A percentile compares a stretch with the other conserved stretches of the same genome.
Conservation (phyloP, 176 grass and related monocot species). For the Chloris gayana region DNA sequence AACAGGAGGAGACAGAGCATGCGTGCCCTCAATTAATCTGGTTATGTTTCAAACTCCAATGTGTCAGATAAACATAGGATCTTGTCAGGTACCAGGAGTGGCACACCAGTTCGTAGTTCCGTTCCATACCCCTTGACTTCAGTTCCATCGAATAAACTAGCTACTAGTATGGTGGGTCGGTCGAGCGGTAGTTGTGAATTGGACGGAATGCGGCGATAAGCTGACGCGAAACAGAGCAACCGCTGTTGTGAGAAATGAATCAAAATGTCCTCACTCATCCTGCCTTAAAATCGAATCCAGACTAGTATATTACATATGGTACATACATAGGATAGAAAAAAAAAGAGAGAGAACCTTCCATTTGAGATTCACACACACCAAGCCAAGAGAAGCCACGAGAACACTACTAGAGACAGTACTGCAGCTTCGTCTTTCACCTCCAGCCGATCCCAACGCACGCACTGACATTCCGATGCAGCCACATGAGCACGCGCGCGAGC, state of each 20-base stretch:
- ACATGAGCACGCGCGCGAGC: not conserved
- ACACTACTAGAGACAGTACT: constrained; percentile 19
- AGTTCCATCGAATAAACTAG: not conserved
- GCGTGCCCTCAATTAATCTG: no score
- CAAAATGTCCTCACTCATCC: constrained; percentile 33
- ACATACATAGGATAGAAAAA: constrained; percentile 44
- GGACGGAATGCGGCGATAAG: not conserved
- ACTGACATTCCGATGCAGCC: not conserved
- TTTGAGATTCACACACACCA: constrained; percentile 37
- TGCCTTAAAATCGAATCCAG: constrained; percentile 31
- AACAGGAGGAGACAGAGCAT: no score
- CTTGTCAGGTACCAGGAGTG: not conserved
- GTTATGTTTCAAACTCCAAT: not conserved
- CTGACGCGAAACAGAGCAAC: not conserved
- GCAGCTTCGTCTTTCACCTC: constrained; percentile 8
- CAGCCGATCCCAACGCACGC: not conserved
- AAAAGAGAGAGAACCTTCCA: constrained; percentile 11
- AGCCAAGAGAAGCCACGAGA: constrained; percentile 29
- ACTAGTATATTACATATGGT: constrained; percentile 50
- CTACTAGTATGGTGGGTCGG: not conserved
- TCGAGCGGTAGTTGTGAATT: not conserved
- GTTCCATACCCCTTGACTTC: not conserved
- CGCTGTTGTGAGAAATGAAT: constrained; percentile 9
- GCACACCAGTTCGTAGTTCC: not conserved
- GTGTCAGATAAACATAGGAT: constrained; percentile 22